phyloP scores from a whole-genome alignment of 805 yeast genomes.

The Torulaspora maleeae region DNA sequence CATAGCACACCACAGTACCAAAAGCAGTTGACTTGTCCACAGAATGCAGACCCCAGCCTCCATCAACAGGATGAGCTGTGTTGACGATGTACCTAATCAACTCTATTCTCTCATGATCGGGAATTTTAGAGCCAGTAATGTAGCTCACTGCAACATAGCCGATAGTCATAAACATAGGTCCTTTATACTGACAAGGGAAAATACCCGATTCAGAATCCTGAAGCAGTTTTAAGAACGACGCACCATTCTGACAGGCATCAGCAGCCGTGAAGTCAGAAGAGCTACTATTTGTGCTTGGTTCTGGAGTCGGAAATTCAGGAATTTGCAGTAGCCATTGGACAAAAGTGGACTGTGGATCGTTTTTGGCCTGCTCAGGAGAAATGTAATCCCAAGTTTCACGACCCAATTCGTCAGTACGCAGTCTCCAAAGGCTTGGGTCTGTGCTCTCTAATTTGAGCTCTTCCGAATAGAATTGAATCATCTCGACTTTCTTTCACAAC shows the following conservation, averaged over 20 bases:
- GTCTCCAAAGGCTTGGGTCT: conserved; percentile 70
- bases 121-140: conserved; percentile 62
- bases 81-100: conserved; percentile 83
- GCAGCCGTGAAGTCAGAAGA: conserved; percentile 38
- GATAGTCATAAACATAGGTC: conserved; percentile 96
- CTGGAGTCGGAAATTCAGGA: conserved; percentile 38
- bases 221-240: conserved; percentile 58
- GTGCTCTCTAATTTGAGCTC: conserved; percentile 59
- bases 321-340: conserved; percentile 53
- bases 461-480: conserved; percentile 55
- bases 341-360: conserved; percentile 49
- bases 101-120: conserved; percentile 62
- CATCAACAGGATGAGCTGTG: conserved; percentile 93
- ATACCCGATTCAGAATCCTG: conserved; percentile 78
- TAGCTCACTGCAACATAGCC: conserved; percentile 78
- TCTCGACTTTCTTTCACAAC: not conserved
- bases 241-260: conserved; percentile 70
- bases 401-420: conserved; percentile 66
- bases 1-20: conserved; percentile 87
- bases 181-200: conserved; percentile 89
- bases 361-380: conserved; percentile 35
- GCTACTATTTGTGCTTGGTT: conserved; percentile 31
- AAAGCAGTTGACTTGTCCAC: conserved; percentile 91
- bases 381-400: conserved; percentile 77
- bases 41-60: conserved; percentile 99